Evolutionary conservation across 257 asterid species (phyloP).

Genomic region (Nicotiana knightiana): DNA sequence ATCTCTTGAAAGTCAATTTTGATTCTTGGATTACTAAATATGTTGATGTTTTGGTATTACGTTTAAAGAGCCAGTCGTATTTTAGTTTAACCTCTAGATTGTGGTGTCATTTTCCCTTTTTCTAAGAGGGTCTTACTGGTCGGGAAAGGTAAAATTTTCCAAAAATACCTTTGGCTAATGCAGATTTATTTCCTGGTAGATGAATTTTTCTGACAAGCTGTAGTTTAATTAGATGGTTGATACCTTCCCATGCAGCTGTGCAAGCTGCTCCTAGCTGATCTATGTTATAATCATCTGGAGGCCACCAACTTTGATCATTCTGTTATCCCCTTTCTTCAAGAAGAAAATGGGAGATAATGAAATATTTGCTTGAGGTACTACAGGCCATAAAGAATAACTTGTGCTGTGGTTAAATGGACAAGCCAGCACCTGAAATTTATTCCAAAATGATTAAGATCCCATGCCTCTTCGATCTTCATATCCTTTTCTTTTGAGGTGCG

Average conservation of each 20-base stretch:
- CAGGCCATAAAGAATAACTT: not conserved
- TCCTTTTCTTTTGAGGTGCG: not conserved
- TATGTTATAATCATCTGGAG: not conserved
- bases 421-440: not conserved
- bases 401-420: not conserved
- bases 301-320: not conserved
- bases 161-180: no score
- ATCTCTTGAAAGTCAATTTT: not conserved
- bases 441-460: not conserved
- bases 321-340: not conserved
- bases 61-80: no score
- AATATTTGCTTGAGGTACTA: not conserved
- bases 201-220: no score
- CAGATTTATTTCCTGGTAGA: no score
- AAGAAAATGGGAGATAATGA: not conserved
- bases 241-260: not conserved
- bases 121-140: no score
- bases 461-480: not conserved
- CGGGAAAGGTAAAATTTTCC: no score
- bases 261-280: not conserved
- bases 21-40: no score
- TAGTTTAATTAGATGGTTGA: not conserved
- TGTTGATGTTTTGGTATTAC: no score
- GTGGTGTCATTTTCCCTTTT: no score
- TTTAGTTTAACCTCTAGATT: no score